phyloP scores from a whole-genome alignment of 257 asterid species.

The Primulina huaijiensis region DNA sequence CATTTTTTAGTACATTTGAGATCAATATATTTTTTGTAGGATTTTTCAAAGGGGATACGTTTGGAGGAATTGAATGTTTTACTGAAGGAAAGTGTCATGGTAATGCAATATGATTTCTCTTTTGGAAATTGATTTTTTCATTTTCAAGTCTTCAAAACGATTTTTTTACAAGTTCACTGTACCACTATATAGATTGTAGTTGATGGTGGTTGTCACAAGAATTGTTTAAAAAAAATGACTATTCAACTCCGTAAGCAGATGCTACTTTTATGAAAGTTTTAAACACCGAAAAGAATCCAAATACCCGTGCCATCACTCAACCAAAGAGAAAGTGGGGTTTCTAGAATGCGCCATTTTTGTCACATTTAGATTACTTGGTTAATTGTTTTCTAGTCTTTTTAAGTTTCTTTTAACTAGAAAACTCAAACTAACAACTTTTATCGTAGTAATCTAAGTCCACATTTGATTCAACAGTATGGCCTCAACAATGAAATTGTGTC shows the following conservation, averaged over 20 bases:
- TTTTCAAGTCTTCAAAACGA: slow-evolving; percentile 17
- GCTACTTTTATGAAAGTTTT: too few relatives aligned
- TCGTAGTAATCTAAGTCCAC: too few relatives aligned
- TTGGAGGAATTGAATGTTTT: slow-evolving; percentile 84
- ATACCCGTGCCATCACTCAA: too few relatives aligned
- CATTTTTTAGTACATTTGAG: slow-evolving; percentile 5
- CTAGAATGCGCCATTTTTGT: too few relatives aligned
- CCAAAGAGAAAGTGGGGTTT: too few relatives aligned
- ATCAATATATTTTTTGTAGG: slow-evolving; percentile 47
- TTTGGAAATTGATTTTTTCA: slow-evolving; percentile 12
- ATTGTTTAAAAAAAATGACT: not conserved
- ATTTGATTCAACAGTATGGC: too few relatives aligned
- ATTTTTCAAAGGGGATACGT: slow-evolving; percentile 87
- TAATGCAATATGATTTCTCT: slow-evolving; percentile 29
- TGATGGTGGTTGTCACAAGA: slow-evolving; percentile 12
- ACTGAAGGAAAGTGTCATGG: slow-evolving; percentile 92
- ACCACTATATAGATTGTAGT: slow-evolving; percentile 13
- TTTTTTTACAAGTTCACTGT: not conserved
- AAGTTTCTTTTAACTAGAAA: too few relatives aligned
- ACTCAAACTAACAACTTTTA: too few relatives aligned
- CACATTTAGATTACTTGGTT: too few relatives aligned
- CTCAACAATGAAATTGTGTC: too few relatives aligned
- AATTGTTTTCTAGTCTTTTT: too few relatives aligned
- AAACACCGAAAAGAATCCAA: too few relatives aligned
- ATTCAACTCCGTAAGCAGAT: slow-evolving; percentile 9